Percentiles rank a stretch among this genome's conserved stretches.
These are phyloP conservation scores for Basipetospora sp. DNA, from an alignment of 2,329 filamentous ascomycete genomes.

Conservation along the genomic window DNA sequence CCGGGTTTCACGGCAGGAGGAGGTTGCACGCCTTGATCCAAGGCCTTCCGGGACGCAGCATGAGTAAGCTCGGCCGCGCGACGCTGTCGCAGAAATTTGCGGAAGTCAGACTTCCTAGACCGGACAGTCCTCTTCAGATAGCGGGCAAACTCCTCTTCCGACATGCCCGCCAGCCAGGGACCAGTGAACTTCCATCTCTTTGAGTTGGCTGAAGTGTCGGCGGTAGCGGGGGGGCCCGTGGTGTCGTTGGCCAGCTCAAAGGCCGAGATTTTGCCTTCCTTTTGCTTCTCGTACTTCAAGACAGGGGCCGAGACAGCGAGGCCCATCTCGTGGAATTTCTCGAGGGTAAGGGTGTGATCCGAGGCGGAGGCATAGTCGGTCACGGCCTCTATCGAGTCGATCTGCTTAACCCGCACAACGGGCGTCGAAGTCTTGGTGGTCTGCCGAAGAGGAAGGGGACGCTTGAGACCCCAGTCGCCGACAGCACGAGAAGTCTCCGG, in stretches of 20 bases:
- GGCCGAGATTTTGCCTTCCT: conserved; percentile 19
- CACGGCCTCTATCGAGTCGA: conserved; percentile 76
- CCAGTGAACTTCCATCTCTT: conserved; percentile 52
- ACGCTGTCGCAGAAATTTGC: conserved; percentile 33
- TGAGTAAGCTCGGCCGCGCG: conserved; percentile 32
- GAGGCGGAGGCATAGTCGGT: conserved; percentile 76
- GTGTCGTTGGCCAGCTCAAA: conserved; percentile 45
- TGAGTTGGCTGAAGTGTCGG: conserved; percentile 21
- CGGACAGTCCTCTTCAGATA: conserved; percentile 42
- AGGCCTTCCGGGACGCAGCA: conserved; percentile 21
- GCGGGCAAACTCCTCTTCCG: conserved; percentile 41
- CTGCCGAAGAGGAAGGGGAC: conserved; percentile 61
- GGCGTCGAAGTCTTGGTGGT: conserved; percentile 61
- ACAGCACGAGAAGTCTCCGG: conserved; percentile 54
- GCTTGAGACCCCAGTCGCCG: conserved; percentile 89
- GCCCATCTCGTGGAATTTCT: conserved; percentile 75
- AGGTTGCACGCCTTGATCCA: conserved; percentile 23
- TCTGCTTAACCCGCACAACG: conserved; percentile 57
- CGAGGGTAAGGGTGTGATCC: conserved; percentile 65
- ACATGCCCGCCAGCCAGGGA: conserved; percentile 51
- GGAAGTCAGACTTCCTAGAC: conserved; percentile 39
- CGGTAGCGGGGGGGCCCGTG: conserved; percentile 26
- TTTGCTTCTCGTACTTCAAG: conserved; percentile 8
- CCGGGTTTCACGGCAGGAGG: conserved; percentile 15
- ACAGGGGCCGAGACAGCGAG: conserved; percentile 50